These are phyloP conservation scores for Pseudonitzschia delicatissima DNA, from an alignment of 108 stramenopile species.

Conservation along the genomic window DNA sequence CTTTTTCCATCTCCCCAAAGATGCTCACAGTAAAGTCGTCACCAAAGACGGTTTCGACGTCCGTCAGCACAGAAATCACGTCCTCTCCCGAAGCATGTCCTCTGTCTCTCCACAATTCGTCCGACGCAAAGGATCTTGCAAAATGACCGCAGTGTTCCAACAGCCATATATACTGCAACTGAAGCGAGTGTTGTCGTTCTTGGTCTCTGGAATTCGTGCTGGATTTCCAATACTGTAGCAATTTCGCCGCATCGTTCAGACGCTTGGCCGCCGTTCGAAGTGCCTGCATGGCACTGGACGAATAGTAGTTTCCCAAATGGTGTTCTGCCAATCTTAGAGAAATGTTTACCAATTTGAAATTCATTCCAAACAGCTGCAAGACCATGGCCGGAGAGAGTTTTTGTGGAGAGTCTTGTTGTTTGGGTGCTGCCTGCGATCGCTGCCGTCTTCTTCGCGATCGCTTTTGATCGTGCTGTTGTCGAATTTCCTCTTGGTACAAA, in stretches of 20 bases:
- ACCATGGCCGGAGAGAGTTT: conserved; percentile 48
- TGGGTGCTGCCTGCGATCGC: not conserved
- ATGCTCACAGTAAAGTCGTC: not conserved
- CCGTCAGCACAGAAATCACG: conserved; percentile 25
- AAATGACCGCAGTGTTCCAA: conserved; percentile 89
- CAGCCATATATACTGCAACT: conserved; percentile 71
- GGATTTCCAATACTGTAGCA: conserved; percentile 35
- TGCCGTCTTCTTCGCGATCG: conserved; percentile 8
- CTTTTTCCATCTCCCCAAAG: not conserved
- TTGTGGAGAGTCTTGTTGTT: not conserved
- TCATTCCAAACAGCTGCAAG: conserved; percentile 72
- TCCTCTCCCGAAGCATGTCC: conserved; percentile 76
- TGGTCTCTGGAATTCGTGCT: conserved; percentile 3
- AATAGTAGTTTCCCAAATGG: conserved; percentile 72
- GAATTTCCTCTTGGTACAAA: conserved; percentile 3
- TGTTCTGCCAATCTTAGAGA: conserved; percentile 71
- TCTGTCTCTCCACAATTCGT: conserved; percentile 71
- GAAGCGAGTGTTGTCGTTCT: conserved; percentile 40
- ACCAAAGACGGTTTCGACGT: conserved; percentile 42
- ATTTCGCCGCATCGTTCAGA: conserved; percentile 49
- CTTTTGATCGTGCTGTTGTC: not conserved
- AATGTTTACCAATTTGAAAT: conserved; percentile 77
- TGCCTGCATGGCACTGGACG: conserved; percentile 77
- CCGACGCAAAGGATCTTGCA: conserved; percentile 81
- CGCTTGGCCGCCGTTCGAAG: conserved; percentile 58